Percentiles rank a stretch among this genome's conserved stretches.
phyloP scores from a whole-genome alignment of 495 filamentous ascomycete genomes.

The Penicillium macrosclerotiorum region DNA sequence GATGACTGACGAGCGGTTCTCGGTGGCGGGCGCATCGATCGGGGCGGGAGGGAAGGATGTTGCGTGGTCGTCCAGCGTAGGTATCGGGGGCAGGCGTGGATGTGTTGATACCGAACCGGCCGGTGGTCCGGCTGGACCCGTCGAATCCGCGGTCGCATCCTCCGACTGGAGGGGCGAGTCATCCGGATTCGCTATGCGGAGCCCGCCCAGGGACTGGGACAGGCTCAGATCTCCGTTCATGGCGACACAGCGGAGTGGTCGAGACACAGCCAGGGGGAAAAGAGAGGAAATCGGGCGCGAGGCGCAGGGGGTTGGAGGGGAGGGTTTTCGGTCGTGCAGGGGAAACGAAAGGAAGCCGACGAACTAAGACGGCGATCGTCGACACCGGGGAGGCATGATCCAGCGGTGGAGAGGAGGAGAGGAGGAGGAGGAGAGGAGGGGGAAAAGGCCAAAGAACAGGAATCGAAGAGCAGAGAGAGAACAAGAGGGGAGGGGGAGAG shows the following conservation, averaged over 20 bases:
- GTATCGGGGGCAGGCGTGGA: slow-evolving; percentile 17
- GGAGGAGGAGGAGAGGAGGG: not conserved
- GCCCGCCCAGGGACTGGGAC: slow-evolving; percentile 86
- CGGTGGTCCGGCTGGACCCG: slow-evolving; percentile 22
- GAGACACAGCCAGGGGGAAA: too few relatives aligned
- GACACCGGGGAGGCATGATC: slow-evolving; percentile 38
- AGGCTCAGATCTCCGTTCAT: slow-evolving; percentile 95
- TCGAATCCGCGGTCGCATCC: slow-evolving; percentile 35
- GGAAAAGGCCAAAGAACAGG: slow-evolving; percentile 14
- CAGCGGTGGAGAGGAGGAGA: slow-evolving; percentile 4
- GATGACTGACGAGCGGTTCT: slow-evolving; percentile 32
- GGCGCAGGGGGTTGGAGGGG: slow-evolving; percentile 11
- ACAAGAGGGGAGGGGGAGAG: slow-evolving; percentile 9
- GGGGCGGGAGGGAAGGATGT: slow-evolving; percentile 22
- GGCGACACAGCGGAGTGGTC: too few relatives aligned
- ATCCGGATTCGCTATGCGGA: slow-evolving; percentile 97
- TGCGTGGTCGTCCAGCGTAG: slow-evolving; percentile 17
- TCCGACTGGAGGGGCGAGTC: slow-evolving; percentile 64
- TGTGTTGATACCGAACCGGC: slow-evolving; percentile 29
- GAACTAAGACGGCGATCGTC: slow-evolving; percentile 39
- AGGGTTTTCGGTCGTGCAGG: slow-evolving; percentile 7
- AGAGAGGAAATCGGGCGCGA: too few relatives aligned
- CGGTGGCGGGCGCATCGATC: slow-evolving; percentile 17
- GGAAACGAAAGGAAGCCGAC: slow-evolving; percentile 19
- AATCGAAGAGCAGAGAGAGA: slow-evolving; percentile 20